phyloP scores from a whole-genome alignment of 495 filamentous ascomycete genomes.

The Tuber borchii region DNA sequence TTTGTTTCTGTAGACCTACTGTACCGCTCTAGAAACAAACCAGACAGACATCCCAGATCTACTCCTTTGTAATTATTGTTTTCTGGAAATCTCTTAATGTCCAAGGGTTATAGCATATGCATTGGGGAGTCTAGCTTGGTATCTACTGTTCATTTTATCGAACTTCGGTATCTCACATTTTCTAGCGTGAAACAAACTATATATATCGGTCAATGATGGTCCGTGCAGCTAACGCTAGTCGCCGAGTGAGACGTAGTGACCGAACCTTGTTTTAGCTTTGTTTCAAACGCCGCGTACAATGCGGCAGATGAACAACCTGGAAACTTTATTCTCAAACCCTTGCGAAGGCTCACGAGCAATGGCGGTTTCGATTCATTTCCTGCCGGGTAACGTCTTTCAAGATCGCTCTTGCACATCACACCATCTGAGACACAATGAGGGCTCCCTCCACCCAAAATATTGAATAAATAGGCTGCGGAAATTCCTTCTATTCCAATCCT shows the following conservation, averaged over 20 bases:
- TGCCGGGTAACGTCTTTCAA: not conserved
- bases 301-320: not conserved
- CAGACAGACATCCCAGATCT: not conserved
- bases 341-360: not conserved
- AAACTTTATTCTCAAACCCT: not conserved
- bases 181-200: not conserved
- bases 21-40: not conserved
- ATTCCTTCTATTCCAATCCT: not conserved
- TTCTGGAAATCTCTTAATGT: not conserved
- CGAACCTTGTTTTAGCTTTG: not conserved
- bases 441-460: not conserved
- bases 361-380: not conserved
- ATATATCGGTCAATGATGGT: not conserved
- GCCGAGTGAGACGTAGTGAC: not conserved
- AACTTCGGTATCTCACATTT: not conserved
- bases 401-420: not conserved
- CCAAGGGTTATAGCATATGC: not conserved
- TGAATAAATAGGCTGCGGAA: not conserved
- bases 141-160: not conserved
- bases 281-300: not conserved
- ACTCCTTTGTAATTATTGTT: not conserved
- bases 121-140: not conserved
- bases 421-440: not conserved
- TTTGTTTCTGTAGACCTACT: not conserved
- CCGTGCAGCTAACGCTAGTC: not conserved